Evolutionary conservation across 2,329 filamentous ascomycete genomes (phyloP).

Genomic region (Arthrobotrys musiformis): DNA sequence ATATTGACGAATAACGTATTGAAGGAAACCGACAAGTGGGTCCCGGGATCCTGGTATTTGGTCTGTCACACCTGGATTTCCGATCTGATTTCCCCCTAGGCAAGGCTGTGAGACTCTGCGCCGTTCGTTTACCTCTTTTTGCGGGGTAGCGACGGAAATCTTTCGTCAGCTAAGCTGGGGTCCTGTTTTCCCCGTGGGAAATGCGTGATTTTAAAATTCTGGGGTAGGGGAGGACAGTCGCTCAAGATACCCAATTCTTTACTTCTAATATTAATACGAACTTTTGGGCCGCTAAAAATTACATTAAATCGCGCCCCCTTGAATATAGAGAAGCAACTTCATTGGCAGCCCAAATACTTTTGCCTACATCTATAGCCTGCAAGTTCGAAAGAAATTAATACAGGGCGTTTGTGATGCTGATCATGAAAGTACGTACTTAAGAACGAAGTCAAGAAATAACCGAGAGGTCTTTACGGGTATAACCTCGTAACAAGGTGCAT

Average conservation of each 20-base stretch:
- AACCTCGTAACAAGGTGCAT: too few relatives aligned
- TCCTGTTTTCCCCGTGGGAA: not conserved
- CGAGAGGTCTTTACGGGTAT: too few relatives aligned
- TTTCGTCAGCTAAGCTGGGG: not conserved
- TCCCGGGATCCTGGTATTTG: constrained; percentile 36
- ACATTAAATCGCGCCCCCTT: too few relatives aligned
- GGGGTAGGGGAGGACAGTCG: not conserved
- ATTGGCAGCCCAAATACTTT: too few relatives aligned
- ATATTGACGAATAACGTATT: not conserved
- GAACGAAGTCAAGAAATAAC: too few relatives aligned
- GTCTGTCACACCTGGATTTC: constrained; percentile 38
- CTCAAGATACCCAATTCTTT: not conserved
- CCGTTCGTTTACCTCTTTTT: constrained; percentile 1
- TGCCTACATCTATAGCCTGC: too few relatives aligned
- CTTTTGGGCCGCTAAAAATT: too few relatives aligned
- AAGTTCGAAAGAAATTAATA: too few relatives aligned
- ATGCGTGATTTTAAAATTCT: constrained; percentile 13
- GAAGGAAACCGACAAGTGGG: constrained; percentile 15
- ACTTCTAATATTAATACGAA: not conserved
- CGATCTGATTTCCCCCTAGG: constrained; percentile 6
- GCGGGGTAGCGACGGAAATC: constrained; percentile 6
- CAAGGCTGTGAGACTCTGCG: not conserved
- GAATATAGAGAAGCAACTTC: too few relatives aligned
- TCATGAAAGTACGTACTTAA: too few relatives aligned
- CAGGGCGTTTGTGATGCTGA: too few relatives aligned